A percentile compares a stretch with the other conserved stretches of the same genome.
Evolutionary conservation across 306 rosid species (phyloP).

Genomic region (Vigna hirtella): DNA sequence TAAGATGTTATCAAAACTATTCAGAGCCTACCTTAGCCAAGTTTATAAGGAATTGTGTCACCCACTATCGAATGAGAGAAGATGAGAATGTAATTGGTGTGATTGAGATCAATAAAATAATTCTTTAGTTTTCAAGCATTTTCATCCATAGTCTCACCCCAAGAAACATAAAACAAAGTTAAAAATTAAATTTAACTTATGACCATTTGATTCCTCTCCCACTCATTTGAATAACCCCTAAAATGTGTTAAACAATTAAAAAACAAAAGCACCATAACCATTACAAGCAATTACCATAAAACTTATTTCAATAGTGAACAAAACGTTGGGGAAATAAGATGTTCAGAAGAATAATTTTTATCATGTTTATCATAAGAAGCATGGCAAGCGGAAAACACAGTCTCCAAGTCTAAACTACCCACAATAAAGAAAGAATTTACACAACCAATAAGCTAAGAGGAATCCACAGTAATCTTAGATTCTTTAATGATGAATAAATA

Average conservation of each 20-base stretch:
- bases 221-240: neutral
- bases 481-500: neutral
- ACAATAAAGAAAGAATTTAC: neutral
- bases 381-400: neutral
- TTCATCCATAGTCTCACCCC: neutral
- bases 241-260: neutral
- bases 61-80: too few relatives aligned
- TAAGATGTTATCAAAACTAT: too few relatives aligned
- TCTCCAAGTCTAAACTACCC: neutral
- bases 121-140: too few relatives aligned
- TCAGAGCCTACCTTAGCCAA: too few relatives aligned
- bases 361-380: too few relatives aligned
- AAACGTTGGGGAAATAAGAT: neutral
- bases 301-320: neutral
- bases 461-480: neutral
- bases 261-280: neutral
- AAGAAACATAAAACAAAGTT: slow-evolving; percentile 5
- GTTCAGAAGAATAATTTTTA: neutral
- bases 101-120: too few relatives aligned
- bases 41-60: too few relatives aligned
- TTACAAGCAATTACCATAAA: neutral
- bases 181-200: neutral
- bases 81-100: too few relatives aligned
- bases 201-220: neutral
- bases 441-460: neutral